Evolutionary conservation across 805 yeast genomes (phyloP).

Genomic region (Tetrapisispora taiwanensis): DNA sequence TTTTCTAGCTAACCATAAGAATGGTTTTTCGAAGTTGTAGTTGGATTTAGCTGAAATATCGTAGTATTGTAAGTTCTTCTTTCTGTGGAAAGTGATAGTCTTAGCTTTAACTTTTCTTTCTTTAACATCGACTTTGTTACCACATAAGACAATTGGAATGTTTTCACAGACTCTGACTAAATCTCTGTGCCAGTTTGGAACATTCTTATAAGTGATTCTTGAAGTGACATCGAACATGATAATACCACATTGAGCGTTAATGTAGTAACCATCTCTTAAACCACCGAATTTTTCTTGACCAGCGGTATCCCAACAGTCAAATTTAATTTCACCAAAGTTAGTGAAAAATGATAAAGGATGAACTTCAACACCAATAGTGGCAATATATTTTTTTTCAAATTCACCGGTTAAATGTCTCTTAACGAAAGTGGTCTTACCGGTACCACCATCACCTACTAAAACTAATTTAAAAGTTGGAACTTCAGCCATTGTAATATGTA

Average conservation of each 20-base stretch:
- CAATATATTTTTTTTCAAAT: slow-evolving; percentile 97
- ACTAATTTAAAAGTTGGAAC: slow-evolving; percentile 98
- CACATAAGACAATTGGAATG: slow-evolving; percentile 97
- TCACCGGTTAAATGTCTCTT: slow-evolving; percentile 99
- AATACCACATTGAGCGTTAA: slow-evolving; percentile 99
- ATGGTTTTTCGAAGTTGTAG: slow-evolving; percentile 99
- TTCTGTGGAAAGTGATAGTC: slow-evolving; percentile 99
- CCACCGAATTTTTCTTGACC: slow-evolving; percentile 99
- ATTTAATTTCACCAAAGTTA: slow-evolving; percentile 96
- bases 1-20: slow-evolving; percentile 99
- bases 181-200: slow-evolving; percentile 99
- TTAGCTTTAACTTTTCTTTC: slow-evolving; percentile 99
- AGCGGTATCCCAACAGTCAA: slow-evolving; percentile 99
- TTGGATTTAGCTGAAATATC: slow-evolving; percentile 99
- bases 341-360: slow-evolving; percentile 98
- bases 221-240: slow-evolving; percentile 99
- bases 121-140: slow-evolving; percentile 99
- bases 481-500: slow-evolving; percentile 28
- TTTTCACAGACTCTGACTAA: slow-evolving; percentile 99
- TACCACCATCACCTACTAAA: slow-evolving; percentile 99
- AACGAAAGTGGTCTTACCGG: slow-evolving; percentile 99
- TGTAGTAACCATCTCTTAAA: slow-evolving; percentile 98
- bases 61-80: slow-evolving; percentile 98
- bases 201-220: slow-evolving; percentile 98
- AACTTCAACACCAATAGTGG: slow-evolving; percentile 98